Conservation (phyloP, 2,329 filamentous ascomycete species). For the Curvularia spicifera region DNA sequence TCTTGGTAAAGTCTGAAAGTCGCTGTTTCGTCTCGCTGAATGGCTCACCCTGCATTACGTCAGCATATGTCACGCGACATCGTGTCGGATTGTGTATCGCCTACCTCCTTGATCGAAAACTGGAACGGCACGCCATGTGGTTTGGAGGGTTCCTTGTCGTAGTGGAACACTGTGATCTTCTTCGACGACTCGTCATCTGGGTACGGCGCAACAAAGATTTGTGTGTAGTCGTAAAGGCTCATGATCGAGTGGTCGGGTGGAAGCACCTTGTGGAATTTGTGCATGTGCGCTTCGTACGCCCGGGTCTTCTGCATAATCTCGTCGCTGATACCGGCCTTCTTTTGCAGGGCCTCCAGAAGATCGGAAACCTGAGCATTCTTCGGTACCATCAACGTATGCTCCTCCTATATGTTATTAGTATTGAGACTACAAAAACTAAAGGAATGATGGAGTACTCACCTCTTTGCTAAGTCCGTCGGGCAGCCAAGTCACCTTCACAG, state of each 20-base stretch:
- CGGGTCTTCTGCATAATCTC: conserved; percentile 76
- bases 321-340: conserved; percentile 79
- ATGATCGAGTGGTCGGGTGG: conserved; percentile 73
- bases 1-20: conserved; percentile 87
- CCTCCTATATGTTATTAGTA: conserved; percentile 63
- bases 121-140: conserved; percentile 89
- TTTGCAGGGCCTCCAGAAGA: conserved; percentile 75
- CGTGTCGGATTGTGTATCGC: neutral
- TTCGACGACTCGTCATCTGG: conserved; percentile 71
- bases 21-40: conserved; percentile 94
- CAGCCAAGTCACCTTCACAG: conserved; percentile 80
- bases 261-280: conserved; percentile 84
- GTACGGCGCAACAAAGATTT: conserved; percentile 79
- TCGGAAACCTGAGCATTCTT: conserved; percentile 85
- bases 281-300: conserved; percentile 80
- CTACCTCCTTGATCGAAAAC: conserved; percentile 81
- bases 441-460: conserved; percentile 56
- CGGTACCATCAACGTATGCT: conserved; percentile 81
- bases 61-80: conserved; percentile 23
- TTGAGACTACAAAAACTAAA: neutral
- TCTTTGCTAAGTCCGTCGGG: conserved; percentile 92
- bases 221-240: conserved; percentile 83
- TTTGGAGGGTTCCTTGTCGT: conserved; percentile 85
- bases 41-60: conserved; percentile 68
- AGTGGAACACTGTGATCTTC: conserved; percentile 86